Conservation (phyloP, 2,329 filamentous ascomycete genomes). For the Metarhizium rileyi region DNA sequence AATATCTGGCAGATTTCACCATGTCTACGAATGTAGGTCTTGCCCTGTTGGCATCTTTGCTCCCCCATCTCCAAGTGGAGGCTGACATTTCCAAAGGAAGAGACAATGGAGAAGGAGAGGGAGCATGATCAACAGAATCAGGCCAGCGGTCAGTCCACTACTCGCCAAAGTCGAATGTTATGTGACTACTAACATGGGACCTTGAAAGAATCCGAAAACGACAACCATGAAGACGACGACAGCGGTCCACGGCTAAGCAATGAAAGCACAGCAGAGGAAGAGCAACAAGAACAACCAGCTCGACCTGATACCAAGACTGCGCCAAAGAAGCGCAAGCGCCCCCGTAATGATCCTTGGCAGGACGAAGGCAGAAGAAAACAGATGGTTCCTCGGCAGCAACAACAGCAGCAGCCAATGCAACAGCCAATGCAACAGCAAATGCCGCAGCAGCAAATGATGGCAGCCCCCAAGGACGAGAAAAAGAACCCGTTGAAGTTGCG, state of each 20-base stretch:
- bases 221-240: constrained; percentile 7
- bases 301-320: constrained; percentile 2
- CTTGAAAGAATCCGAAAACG: not conserved
- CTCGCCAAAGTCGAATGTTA: not conserved
- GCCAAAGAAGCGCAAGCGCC: constrained; percentile 5
- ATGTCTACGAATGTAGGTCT: not conserved
- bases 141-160: not conserved
- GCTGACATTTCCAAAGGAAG: not conserved
- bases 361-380: constrained; percentile 11
- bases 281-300: constrained; percentile 5
- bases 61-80: not conserved
- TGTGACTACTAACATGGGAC: not conserved
- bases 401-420: constrained; percentile 13
- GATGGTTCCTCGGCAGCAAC: constrained; percentile 18
- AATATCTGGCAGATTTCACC: not conserved
- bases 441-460: constrained; percentile 19
- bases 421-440: constrained; percentile 11
- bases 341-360: constrained; percentile 2
- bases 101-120: constrained; percentile 2
- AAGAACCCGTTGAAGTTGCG: constrained; percentile 56
- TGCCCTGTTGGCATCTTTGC: not conserved
- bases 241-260: constrained; percentile 8
- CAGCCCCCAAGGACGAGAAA: constrained; percentile 16
- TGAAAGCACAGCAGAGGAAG: constrained; percentile 11
- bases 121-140: not conserved